phyloP scores from a whole-genome alignment of 352 stramenopile genomes.

The Aphanomyces invadans region DNA sequence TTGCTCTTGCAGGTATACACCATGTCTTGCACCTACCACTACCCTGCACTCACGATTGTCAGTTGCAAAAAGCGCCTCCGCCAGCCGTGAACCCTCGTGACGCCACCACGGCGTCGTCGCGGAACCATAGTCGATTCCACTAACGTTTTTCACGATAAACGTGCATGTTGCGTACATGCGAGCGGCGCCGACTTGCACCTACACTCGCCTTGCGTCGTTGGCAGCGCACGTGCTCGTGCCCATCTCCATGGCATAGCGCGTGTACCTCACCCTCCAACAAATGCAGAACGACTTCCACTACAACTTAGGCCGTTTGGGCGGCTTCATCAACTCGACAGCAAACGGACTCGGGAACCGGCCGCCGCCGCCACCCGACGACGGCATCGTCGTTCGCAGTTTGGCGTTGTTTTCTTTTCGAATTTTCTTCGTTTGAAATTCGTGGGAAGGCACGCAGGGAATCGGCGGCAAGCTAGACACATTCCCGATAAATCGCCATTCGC shows the following conservation, averaged over 20 bases:
- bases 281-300: no score
- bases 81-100: slow-evolving; percentile 18
- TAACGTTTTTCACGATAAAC: neutral
- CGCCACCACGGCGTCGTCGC: neutral
- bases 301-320: no score
- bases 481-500: no score
- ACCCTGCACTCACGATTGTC: neutral
- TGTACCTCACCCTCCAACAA: neutral
- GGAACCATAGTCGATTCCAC: slow-evolving; percentile 19
- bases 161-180: neutral
- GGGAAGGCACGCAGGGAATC: slow-evolving; percentile 68
- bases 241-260: neutral
- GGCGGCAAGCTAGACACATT: slow-evolving; percentile 38
- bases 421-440: slow-evolving; percentile 87
- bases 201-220: no score
- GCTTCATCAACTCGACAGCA: neutral
- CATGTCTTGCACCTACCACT: neutral
- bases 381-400: slow-evolving; percentile 11
- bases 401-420: slow-evolving; percentile 71
- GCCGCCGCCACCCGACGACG: slow-evolving; percentile 2
- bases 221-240: no score
- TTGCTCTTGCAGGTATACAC: slow-evolving; percentile 89
- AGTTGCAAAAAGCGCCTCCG: slow-evolving; percentile 20
- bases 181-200: no score
- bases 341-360: neutral